Evolutionary conservation across 305 asterid genomes (phyloP).

Genomic region (Fraxinus sp.): DNA sequence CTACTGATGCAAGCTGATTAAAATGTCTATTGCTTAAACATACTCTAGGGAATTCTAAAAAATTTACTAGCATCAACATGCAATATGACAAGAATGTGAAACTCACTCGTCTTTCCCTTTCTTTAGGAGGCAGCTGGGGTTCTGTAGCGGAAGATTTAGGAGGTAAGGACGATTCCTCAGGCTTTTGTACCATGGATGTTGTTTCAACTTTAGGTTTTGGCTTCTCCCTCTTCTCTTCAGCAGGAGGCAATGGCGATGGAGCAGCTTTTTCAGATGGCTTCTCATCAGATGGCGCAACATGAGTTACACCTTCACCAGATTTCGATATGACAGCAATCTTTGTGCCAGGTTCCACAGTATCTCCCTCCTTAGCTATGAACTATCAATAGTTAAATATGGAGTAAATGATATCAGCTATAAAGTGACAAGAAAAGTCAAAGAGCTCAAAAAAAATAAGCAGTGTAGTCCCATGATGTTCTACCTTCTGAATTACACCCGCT

Average conservation of each 20-base stretch:
- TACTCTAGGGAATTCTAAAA: not conserved
- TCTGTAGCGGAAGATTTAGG: conserved; percentile 69
- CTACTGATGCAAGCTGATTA: conserved; percentile 11
- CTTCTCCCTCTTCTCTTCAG: conserved; percentile 59
- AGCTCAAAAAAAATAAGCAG: not conserved
- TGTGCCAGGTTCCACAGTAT: conserved; percentile 94
- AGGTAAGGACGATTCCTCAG: conserved; percentile 46
- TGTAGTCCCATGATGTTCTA: conserved; percentile 23
- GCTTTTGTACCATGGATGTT: conserved; percentile 51
- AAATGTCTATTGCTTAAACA: not conserved
- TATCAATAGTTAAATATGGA: conserved; percentile 25
- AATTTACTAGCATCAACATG: not conserved
- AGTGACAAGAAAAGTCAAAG: conserved; percentile 1
- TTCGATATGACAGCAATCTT: conserved; percentile 86
- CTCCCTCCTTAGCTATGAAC: conserved; percentile 94
- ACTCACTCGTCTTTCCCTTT: conserved; percentile 90
- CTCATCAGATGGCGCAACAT: conserved; percentile 83
- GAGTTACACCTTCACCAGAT: conserved; percentile 81
- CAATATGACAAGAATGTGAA: not conserved
- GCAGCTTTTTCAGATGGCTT: conserved; percentile 61
- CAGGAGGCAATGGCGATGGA: conserved; percentile 49
- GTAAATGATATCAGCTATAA: conserved; percentile 6
- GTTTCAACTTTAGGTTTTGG: conserved; percentile 54
- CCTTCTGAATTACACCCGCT: conserved; percentile 96
- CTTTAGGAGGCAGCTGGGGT: conserved; percentile 97